phyloP scores from a whole-genome alignment of 1,139 yeast species.

The Sugiyamaella grinbergsii region DNA sequence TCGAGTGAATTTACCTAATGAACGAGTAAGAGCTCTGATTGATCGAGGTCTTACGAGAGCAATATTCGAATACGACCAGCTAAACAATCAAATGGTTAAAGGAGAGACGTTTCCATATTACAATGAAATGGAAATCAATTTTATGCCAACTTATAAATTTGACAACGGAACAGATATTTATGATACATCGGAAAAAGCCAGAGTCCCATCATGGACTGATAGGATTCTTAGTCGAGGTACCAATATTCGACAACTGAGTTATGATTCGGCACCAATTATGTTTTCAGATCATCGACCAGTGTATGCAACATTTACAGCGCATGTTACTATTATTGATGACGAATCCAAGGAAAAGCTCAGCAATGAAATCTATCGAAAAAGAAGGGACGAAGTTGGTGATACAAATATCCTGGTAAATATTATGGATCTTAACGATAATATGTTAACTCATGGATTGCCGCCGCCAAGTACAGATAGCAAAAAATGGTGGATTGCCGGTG shows the following conservation, averaged over 20 bases:
- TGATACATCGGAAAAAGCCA: conserved; percentile 87
- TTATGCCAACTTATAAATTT: conserved; percentile 91
- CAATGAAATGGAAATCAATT: conserved; percentile 74
- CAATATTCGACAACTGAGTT: conserved; percentile 63
- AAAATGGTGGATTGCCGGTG: conserved; percentile 93
- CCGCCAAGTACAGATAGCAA: conserved; percentile 82
- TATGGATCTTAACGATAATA: conserved; percentile 41
- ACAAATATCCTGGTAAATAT: conserved; percentile 39
- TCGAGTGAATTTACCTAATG: conserved; percentile 74
- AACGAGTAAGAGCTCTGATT: conserved; percentile 65
- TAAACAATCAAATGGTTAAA: conserved; percentile 75
- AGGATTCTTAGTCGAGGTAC: conserved; percentile 60
- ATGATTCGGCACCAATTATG: conserved; percentile 61
- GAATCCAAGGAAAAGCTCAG: conserved; percentile 58
- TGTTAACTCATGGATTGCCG: conserved; percentile 56
- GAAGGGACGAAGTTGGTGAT: conserved; percentile 46
- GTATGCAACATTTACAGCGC: conserved; percentile 70
- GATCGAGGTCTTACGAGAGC: conserved; percentile 49
- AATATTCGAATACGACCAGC: conserved; percentile 75
- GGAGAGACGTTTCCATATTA: conserved; percentile 87
- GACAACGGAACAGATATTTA: conserved; percentile 83
- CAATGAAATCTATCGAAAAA: conserved; percentile 55
- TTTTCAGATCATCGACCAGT: conserved; percentile 97
- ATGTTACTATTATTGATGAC: conserved; percentile 71
- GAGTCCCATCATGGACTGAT: conserved; percentile 98